Evolutionary conservation across 2,329 filamentous ascomycete species (phyloP), one percentile per base, ranked within the genome.

Genomic region (Fusarium transvaalense): DNA sequence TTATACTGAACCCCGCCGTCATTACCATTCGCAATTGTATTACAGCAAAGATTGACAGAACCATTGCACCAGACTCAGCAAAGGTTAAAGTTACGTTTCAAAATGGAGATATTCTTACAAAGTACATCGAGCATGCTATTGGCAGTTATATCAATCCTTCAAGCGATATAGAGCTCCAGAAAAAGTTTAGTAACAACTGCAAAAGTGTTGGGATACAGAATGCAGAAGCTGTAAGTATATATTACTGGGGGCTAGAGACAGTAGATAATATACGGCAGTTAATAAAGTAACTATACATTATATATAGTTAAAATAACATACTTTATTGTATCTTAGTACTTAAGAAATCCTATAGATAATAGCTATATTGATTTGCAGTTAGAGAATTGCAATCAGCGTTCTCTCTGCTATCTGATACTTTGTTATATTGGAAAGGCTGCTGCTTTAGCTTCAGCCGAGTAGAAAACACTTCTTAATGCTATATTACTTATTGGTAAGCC

Each of bases 101-200:
- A 2, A 39, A 2, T n/a, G 27, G 56, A 13, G 12, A 34, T 4
- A 14, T 19, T 1, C 39, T 56, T 0, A 46, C 27, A 0, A 56
- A 41, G 2, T 2, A 34, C 2, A 14, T 46, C 1, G 10, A 34
- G 6, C 51, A 59, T 29, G 56, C 56, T 2, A n/a, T 59, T 56
- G 51, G 51, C 10, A 56, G 56, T 9, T 21, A 51, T 0, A 12
- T 0, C 12, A 56, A 46, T 17, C 51, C 56, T 25, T 10, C 46
- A 1, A 41, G 12, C n/a, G 51, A 59, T 12, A 12, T 3, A n/a
- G 46, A 41, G 9, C 14, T 56, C 3, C 12, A 17, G 10, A 14
- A 59, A 12, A 59, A 59, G n/a, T 46, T 56, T 12, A 17, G 46
- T 1, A 13, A 29, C 34, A 41, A 41, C 29, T 59, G 56, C 2